Base-by-base conservation (phyloP, 441 rosid species). In the Pelargonium myrrhifolium region DNA sequence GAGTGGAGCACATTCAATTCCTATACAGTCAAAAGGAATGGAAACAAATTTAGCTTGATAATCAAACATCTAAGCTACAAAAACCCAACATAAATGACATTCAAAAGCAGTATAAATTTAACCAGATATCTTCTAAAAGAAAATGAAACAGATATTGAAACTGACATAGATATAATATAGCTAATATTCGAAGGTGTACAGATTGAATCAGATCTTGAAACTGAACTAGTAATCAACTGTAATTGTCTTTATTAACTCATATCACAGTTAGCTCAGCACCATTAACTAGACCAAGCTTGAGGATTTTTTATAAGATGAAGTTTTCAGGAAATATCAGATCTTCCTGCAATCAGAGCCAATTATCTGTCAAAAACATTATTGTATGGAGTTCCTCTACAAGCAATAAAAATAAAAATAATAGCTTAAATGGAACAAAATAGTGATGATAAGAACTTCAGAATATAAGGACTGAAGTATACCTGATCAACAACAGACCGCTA, bases 401-500 rank as follows among this genome's bases (percentile, higher is more conserved):
- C 53, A 45, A 45, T 9, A 22, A 53, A 53, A 53, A 53, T 53
- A 53, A 11, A 45, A 45, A 9, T 10, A 45, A 11, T 14, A 45
- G 6, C 37, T 31, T 7, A 31, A 31, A 31, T 43, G 12, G 51
- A 12, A 43, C 51, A 0, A 14, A 12, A 42, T 42, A 42, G 14
- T 8, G 2, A 11, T 14, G n/a, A 43, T 43, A 43, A 43, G 51
- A 43, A 7, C 51, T 43, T 43, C 51, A 43, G 51, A 43, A 43
- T 3, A 43, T 43, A 10, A 43, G 9, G 59, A 9, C n/a, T 53
- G 20, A n/a, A 31, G 51, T 21, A 56, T 66, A 67, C 72, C 61
- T n/a, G 70, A 69, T 59, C 20, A 31, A 70, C 43, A 62, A 17
- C 51, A 76, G 42, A 59, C 15, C 61, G 24, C 20, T 39, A 42